Evolutionary conservation across 108 stramenopile species (phyloP).

Genomic region (Mediolabrus comicus): DNA sequence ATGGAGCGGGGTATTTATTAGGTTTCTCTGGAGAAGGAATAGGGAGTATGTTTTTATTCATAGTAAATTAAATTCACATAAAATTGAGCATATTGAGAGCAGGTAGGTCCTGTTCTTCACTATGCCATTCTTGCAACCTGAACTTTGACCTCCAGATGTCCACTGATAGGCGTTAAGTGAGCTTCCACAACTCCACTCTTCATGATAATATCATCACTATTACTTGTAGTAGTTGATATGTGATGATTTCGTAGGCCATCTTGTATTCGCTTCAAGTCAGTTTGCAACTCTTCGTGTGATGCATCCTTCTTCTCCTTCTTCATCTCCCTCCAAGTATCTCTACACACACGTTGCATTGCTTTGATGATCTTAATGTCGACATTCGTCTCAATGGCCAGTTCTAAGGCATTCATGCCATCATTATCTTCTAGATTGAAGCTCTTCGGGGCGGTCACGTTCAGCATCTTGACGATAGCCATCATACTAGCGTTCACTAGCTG

Average conservation of each 20-base stretch:
- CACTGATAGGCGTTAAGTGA: too few species aligned
- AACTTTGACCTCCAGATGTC: too few species aligned
- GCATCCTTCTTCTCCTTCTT: background rate
- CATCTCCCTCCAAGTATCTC: slow-evolving; percentile 4
- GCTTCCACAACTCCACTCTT: too few species aligned
- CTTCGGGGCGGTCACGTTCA: background rate
- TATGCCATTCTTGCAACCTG: too few species aligned
- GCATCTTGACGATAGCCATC: background rate
- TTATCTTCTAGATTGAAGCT: slow-evolving; percentile 14
- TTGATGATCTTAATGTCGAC: slow-evolving; percentile 2
- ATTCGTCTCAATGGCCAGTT: background rate
- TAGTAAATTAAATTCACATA: background rate
- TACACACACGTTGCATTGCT: slow-evolving; percentile 5
- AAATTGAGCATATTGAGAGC: too few species aligned
- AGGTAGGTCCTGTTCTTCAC: too few species aligned
- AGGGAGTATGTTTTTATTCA: background rate
- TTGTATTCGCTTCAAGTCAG: background rate
- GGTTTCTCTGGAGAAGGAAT: too few species aligned
- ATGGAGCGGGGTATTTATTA: too few species aligned
- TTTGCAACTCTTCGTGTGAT: background rate
- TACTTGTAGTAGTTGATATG: background rate
- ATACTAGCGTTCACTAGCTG: background rate
- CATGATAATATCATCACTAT: too few species aligned
- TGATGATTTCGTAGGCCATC: background rate
- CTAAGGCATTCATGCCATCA: background rate